Percentiles rank a stretch among this genome's conserved stretches.
These are phyloP conservation scores for Pichia thaimueangensis DNA, from an alignment of 805 yeast species.

Conservation along the genomic window DNA sequence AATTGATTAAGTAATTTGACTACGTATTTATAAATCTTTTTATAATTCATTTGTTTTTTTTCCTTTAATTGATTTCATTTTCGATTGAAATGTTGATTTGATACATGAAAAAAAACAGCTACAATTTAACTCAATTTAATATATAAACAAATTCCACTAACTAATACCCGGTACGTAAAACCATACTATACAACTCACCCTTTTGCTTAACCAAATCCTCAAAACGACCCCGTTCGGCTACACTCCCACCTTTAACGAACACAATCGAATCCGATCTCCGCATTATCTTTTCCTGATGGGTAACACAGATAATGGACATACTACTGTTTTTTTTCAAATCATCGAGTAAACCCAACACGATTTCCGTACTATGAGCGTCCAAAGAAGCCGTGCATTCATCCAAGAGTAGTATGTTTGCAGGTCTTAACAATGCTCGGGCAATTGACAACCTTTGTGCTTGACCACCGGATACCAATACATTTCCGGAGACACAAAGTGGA, in stretches of 20 bases:
- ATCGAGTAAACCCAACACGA: conserved; percentile 44
- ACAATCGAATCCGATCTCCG: conserved; percentile 45
- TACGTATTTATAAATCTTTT: no score
- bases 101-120: no score
- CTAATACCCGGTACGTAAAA: no score
- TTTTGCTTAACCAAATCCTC: conserved; percentile 8
- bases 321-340: conserved; percentile 20
- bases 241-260: conserved; percentile 41
- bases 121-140: no score
- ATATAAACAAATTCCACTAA: no score
- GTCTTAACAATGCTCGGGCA: conserved; percentile 70
- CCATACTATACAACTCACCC: conserved; percentile 13
- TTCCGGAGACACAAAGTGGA: conserved; percentile 41
- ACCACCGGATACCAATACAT: conserved; percentile 69
- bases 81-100: no score
- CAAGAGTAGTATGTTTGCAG: conserved; percentile 59
- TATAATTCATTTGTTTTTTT: no score
- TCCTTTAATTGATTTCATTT: no score
- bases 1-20: no score
- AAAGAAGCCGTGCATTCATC: conserved; percentile 91
- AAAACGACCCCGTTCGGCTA: conserved; percentile 40
- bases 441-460: conserved; percentile 82
- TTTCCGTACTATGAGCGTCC: conserved; percentile 54
- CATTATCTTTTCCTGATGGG: conserved; percentile 71
- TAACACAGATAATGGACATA: conserved; percentile 54